Percentiles rank a stretch among this genome's conserved stretches.
Evolutionary conservation across 495 filamentous ascomycete species (phyloP).

Genomic region (Rusavskia elegans): DNA sequence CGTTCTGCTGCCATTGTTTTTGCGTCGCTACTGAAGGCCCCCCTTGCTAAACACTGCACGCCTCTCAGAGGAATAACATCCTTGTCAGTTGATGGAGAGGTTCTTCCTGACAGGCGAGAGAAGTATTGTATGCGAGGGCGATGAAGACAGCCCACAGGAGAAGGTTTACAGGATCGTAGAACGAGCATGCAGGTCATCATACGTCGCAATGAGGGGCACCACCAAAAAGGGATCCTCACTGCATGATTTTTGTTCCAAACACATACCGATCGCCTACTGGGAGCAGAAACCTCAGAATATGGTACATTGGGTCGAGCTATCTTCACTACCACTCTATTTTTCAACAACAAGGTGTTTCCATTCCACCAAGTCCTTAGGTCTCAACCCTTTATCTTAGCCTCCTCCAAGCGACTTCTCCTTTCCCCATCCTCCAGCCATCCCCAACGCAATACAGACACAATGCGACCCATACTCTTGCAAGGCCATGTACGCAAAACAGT

Average conservation of each 20-base stretch:
- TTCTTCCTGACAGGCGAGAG: neutral
- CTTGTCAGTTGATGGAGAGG: neutral
- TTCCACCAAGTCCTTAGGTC: neutral
- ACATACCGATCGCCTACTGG: too few relatives aligned
- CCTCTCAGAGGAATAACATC: neutral
- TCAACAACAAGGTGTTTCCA: too few relatives aligned
- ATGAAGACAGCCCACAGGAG: too few relatives aligned
- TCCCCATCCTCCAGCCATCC: neutral
- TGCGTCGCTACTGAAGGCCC: constrained; percentile 32
- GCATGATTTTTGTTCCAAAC: too few relatives aligned
- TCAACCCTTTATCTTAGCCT: neutral
- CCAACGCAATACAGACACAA: constrained; percentile 19
- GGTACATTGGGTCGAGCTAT: too few relatives aligned
- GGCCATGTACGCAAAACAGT: constrained; percentile 53
- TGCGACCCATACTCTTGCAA: constrained; percentile 90
- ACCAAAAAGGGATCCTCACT: too few relatives aligned
- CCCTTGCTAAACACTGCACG: neutral
- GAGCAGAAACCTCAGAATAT: too few relatives aligned
- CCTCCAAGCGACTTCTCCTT: neutral
- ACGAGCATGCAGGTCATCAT: too few relatives aligned
- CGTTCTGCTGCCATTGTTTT: constrained; percentile 66
- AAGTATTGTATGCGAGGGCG: too few relatives aligned
- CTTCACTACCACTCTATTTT: too few relatives aligned
- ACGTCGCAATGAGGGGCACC: too few relatives aligned
- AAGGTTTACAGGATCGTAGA: too few relatives aligned